These are phyloP conservation scores for Ogataea ganodermae DNA, from an alignment of 805 yeast genomes.

Conservation along the genomic window DNA sequence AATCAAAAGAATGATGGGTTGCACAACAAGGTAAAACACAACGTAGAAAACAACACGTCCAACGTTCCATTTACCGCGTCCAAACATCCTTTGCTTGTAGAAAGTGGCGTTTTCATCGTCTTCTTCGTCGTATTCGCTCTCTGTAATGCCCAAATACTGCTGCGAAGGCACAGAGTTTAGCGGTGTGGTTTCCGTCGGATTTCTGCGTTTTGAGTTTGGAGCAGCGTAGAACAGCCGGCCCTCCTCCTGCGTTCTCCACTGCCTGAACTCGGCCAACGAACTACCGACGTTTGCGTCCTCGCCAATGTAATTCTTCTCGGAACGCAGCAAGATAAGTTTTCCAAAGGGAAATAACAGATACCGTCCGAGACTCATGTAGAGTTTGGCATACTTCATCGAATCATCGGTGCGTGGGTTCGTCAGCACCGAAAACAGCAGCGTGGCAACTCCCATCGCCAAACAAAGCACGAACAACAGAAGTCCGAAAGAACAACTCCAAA, in stretches of 20 bases:
- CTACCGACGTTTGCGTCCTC: constrained; percentile 93
- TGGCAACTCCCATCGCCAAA: constrained; percentile 47
- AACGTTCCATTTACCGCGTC: constrained; percentile 87
- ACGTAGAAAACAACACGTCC: constrained; percentile 79
- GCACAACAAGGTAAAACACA: constrained; percentile 65
- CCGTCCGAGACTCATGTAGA: constrained; percentile 62
- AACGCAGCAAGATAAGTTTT: constrained; percentile 73
- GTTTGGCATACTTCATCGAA: constrained; percentile 62
- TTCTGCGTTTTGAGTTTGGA: constrained; percentile 31
- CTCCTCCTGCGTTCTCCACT: constrained; percentile 83
- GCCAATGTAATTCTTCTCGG: constrained; percentile 75
- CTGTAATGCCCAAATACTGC: constrained; percentile 1
- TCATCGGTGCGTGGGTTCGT: constrained; percentile 44
- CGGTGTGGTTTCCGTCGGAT: constrained; percentile 24
- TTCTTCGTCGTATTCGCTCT: constrained; percentile 2
- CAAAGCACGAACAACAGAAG: constrained; percentile 56
- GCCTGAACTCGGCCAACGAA: constrained; percentile 76
- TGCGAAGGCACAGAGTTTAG: constrained; percentile 8
- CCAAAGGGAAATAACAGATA: constrained; percentile 89
- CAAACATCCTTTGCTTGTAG: constrained; percentile 61
- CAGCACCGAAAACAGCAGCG: constrained; percentile 46
- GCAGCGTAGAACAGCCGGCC: constrained; percentile 83
- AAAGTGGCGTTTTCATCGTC: constrained; percentile 31
- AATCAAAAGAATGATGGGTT: constrained; percentile 62
- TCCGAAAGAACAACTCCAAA: constrained; percentile 81